Evolutionary conservation across 176 grass and related monocot species (phyloP).

Genomic region (Areca catechu): DNA sequence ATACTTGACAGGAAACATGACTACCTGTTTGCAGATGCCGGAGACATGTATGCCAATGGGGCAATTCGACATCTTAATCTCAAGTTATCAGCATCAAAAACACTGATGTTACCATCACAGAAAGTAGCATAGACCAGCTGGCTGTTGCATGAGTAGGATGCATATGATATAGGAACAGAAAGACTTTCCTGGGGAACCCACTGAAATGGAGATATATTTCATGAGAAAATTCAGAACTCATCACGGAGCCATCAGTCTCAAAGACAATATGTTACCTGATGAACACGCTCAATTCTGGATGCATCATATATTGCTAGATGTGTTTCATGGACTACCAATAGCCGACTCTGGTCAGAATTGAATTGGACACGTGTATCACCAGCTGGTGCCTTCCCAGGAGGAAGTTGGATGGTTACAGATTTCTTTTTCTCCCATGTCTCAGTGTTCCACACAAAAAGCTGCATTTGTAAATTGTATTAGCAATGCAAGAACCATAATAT

Average conservation of each 20-base stretch:
- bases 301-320: slow-evolving; percentile 90
- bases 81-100: slow-evolving; percentile 88
- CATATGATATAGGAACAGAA: slow-evolving; percentile 65
- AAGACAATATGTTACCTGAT: slow-evolving; percentile 44
- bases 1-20: too few relatives aligned
- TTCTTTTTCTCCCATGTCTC: slow-evolving; percentile 90
- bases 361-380: slow-evolving; percentile 92
- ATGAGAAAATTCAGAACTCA: slow-evolving; percentile 1
- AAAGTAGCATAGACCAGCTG: slow-evolving; percentile 80
- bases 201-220: slow-evolving; percentile 46
- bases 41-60: slow-evolving; percentile 49
- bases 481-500: too few relatives aligned
- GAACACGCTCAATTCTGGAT: slow-evolving; percentile 69
- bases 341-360: slow-evolving; percentile 72
- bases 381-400: slow-evolving; percentile 58
- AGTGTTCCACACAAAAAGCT: slow-evolving; percentile 80
- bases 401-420: slow-evolving; percentile 55
- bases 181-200: slow-evolving; percentile 72
- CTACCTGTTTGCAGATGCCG: slow-evolving; percentile 41
- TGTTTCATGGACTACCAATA: slow-evolving; percentile 91
- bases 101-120: slow-evolving; percentile 66
- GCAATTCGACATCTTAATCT: slow-evolving; percentile 83
- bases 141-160: slow-evolving; percentile 84
- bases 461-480: slow-evolving; percentile 5
- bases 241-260: slow-evolving; percentile 6